Evolutionary conservation across 352 stramenopile species (phyloP), one percentile per base, ranked within the genome.

Genomic region (Globisporangium ultimum): DNA sequence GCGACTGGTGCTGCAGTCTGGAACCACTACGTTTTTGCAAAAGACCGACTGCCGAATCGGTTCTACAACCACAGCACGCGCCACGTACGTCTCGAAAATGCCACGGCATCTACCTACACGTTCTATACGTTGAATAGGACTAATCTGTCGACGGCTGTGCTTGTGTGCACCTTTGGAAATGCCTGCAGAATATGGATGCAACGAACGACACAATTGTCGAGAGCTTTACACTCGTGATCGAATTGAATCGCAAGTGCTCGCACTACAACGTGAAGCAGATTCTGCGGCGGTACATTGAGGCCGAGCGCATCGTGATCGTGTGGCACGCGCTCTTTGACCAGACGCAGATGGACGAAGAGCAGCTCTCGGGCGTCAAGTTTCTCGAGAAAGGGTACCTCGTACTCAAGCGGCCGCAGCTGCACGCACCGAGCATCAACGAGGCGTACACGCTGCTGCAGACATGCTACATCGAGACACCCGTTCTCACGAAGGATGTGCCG

Each of bases 351-450:
- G 63, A 62, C 15, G 63, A 73, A 36, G 64, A 76, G 20, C 72
- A 64, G 8, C 58, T 76, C 13, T 41, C 64, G 6, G 78, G 72
- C 2, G 72, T 69, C 2, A 62, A 74, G 48, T 86, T 89, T 45
- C 68, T 76, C 18, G 79, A 89, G 47, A 72, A 75, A 28, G 79
- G 79, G 0, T 89, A 80, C 53, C 67, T 89, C 34, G 63, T 88
- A 32, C 60, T 84, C 52, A 72, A 72, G 56, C 67, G 66, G 38
- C 64, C 68, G 18, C 24, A 24, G 28, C 22, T 3, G 15, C 22
- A 42, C 24, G 22, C 38, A 36, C 20, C 40, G 15, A 20, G 22
- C 24, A 15, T 2, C 24, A 24, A 10, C 2, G 48, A 45, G 28
- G n/a, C 36, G 3, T 28, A 10, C 18, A 61, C 47, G n/a, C 49